Evolutionary conservation across 2,329 filamentous ascomycete genomes (phyloP).

Genomic region (Anthostomella pinea): DNA sequence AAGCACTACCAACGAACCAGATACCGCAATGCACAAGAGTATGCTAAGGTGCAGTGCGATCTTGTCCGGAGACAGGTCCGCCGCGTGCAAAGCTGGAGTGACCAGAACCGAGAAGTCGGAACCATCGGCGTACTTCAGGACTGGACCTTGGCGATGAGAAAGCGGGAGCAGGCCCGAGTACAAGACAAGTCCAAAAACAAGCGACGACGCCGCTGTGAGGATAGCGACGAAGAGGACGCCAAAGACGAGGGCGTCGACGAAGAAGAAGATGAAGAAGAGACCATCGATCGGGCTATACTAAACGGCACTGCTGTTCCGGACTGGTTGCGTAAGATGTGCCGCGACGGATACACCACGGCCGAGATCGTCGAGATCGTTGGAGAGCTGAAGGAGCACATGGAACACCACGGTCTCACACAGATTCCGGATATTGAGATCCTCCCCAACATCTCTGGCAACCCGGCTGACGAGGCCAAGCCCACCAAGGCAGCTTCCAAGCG

Average conservation of each 20-base stretch:
- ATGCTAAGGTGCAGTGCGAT: conserved; percentile 61
- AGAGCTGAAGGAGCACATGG: conserved; percentile 44
- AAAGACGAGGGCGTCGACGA: too few relatives aligned
- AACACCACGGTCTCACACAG: conserved; percentile 39
- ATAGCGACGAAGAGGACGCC: conserved; percentile 34
- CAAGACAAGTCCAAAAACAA: conserved; percentile 39
- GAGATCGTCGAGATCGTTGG: conserved; percentile 47
- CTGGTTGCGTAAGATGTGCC: conserved; percentile 48
- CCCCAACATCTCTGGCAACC: conserved; percentile 48
- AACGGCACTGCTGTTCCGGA: conserved; percentile 43
- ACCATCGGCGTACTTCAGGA: conserved; percentile 46
- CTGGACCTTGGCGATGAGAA: conserved; percentile 63
- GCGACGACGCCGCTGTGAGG: conserved; percentile 29
- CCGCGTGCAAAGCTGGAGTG: conserved; percentile 62
- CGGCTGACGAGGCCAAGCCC: conserved; percentile 27
- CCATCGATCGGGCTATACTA: conserved; percentile 27
- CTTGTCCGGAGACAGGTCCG: conserved; percentile 62
- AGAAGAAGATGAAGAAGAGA: conserved; percentile 30
- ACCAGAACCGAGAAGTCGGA: conserved; percentile 40
- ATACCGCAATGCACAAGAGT: conserved; percentile 63
- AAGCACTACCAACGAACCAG: conserved; percentile 78
- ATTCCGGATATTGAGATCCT: conserved; percentile 60
- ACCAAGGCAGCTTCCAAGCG: conserved; percentile 27
- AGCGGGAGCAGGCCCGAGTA: conserved; percentile 60
- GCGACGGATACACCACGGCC: conserved; percentile 45